Evolutionary conservation across 129 eudicot genomes (phyloP), one percentile per base, ranked within the genome.

Genomic region (Rutidosis leptorrhynchoides): DNA sequence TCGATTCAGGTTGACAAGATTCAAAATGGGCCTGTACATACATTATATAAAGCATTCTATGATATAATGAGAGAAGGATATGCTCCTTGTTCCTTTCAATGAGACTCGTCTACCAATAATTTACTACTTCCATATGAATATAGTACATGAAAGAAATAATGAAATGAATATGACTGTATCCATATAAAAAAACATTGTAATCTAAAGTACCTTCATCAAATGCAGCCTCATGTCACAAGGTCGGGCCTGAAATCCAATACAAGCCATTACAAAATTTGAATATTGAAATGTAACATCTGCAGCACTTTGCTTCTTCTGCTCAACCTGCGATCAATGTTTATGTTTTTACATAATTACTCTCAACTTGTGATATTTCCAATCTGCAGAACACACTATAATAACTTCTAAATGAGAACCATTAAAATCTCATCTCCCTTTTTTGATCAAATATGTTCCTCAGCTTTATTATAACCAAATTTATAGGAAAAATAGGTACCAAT

Each of bases 181-280:
- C 5, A 40, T 12, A 40, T 1, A 40, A 40, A 2, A 16, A 5
- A 12, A 40, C n/a, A 15, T 12, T 40, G 46, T 40, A 40, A 40
- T 43, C 3, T 3, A 15, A 21, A 45, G 26, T 82, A 93, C 96
- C 96, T 93, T 93, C 98, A 93, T 93, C 65, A 93, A 81, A 82
- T 93, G 98, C 87, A 93, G 71, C 73, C 98, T 88, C 74, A 93
- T 54, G 77, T 93, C 96, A 70, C 95, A 89, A 59, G 98, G 96
- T 45, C 95, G 91, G 69, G 76, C 88, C 72, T 87, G 95, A 79
- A 80, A 82, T 51, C 98, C 98, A 25, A 93, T 79, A 65, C 96
- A 88, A 4, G 90, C 95, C 87, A 86, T 68, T 24, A 75, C 95
- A 79, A 93, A 93, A 46, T 75, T 84, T 14, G 98, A 93, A 72